Conservation (phyloP, 306 rosid species). For the Casuarina glauca region DNA sequence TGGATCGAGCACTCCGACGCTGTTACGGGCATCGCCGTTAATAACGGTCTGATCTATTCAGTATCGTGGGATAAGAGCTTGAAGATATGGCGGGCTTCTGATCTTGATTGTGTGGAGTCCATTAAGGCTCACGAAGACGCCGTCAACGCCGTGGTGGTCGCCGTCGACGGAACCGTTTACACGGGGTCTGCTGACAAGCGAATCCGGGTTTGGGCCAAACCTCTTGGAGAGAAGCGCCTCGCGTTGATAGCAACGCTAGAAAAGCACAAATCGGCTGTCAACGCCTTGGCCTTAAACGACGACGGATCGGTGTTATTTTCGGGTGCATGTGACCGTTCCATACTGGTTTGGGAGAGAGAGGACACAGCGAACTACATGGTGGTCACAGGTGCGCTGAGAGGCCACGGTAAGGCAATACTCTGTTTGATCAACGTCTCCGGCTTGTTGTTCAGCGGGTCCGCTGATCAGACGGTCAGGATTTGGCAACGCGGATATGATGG, state of each 20-base stretch:
- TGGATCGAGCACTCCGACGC: slow-evolving; percentile 95
- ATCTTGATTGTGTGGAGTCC: slow-evolving; percentile 71
- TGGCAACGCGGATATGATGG: slow-evolving; percentile 67
- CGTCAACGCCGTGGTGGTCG: slow-evolving; percentile 72
- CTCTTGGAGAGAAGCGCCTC: slow-evolving; percentile 51
- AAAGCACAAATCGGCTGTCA: slow-evolving; percentile 82
- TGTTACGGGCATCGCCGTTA: slow-evolving; percentile 62
- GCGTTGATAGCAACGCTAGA: slow-evolving; percentile 67
- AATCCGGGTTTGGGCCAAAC: slow-evolving; percentile 74
- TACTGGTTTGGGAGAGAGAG: slow-evolving; percentile 91
- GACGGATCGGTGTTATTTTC: slow-evolving; percentile 82
- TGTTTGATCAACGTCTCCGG: slow-evolving; percentile 60
- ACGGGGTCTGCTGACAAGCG: slow-evolving; percentile 78
- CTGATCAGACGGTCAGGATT: slow-evolving; percentile 87
- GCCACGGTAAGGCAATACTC: slow-evolving; percentile 71
- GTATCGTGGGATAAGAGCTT: slow-evolving; percentile 89
- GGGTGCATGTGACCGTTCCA: slow-evolving; percentile 87
- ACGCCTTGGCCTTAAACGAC: slow-evolving; percentile 75
- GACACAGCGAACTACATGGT: slow-evolving; percentile 84
- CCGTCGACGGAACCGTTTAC: slow-evolving; percentile 68
- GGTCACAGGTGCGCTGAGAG: slow-evolving; percentile 82
- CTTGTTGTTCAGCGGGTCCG: slow-evolving; percentile 77
- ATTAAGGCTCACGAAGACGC: slow-evolving; percentile 88
- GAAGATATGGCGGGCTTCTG: slow-evolving; percentile 71
- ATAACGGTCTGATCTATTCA: slow-evolving; percentile 60